Conservation (phyloP, 768 basidiomycete genomes). For the Rhodotorula babjevae region DNA sequence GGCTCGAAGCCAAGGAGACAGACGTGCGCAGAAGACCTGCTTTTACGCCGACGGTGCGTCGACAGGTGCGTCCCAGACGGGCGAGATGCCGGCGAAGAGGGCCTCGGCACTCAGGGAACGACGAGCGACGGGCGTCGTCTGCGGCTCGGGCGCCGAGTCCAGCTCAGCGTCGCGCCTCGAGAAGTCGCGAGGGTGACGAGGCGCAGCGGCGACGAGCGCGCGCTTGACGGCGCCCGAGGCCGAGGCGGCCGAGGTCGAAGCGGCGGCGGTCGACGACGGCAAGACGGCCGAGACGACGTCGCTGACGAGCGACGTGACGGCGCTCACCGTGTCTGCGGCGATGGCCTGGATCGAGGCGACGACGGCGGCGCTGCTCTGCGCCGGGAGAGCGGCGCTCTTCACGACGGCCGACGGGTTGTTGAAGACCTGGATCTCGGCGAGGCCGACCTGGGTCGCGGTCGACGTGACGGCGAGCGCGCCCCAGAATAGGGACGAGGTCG, state of each 20-base stretch:
- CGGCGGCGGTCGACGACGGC: neutral
- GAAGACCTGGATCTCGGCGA: constrained; percentile 21
- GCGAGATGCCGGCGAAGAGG: neutral
- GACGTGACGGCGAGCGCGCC: constrained; percentile 1
- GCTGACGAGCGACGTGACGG: no score
- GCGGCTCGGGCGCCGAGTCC: neutral
- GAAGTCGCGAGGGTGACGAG: constrained; percentile 13
- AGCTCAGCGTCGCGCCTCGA: neutral
- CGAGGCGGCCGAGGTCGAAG: neutral
- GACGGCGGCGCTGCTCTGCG: no score
- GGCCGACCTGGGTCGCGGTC: neutral
- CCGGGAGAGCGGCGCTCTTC: no score
- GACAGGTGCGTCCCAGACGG: neutral
- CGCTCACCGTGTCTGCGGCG: no score
- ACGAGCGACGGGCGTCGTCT: no score
- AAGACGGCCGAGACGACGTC: no score
- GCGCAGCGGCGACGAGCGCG: no score
- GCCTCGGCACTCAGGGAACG: neutral
- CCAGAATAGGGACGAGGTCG: constrained; percentile 3
- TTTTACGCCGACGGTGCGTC: no score
- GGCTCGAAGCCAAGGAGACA: no score
- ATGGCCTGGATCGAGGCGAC: no score
- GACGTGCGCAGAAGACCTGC: no score
- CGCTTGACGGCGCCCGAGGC: no score
- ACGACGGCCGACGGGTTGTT: neutral